Conservation (phyloP, 352 stramenopile species). For the Pythium rhizo-oryzae region DNA sequence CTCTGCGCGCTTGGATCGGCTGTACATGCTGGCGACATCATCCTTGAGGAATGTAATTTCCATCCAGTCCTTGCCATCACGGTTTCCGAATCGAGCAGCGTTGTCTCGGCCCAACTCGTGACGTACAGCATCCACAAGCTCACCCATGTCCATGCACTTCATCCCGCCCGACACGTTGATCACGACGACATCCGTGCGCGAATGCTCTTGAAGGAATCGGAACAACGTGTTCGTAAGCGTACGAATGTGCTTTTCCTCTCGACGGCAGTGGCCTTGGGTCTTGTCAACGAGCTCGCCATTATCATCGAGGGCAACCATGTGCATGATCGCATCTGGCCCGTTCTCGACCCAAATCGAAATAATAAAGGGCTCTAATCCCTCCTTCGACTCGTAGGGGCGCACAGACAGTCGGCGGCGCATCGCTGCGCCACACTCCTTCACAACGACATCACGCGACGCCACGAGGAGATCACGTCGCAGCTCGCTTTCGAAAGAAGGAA, state of each 20-base stretch:
- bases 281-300: constrained; percentile 90
- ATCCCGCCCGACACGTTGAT: constrained; percentile 90
- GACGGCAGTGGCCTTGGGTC: constrained; percentile 81
- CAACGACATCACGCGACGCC: constrained; percentile 66
- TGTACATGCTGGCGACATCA: constrained; percentile 89
- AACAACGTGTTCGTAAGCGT: constrained; percentile 77
- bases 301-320: constrained; percentile 84
- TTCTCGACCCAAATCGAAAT: constrained; percentile 89
- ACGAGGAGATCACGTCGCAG: constrained; percentile 79
- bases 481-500: constrained; percentile 87
- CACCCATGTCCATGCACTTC: constrained; percentile 91
- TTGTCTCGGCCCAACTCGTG: constrained; percentile 74
- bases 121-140: constrained; percentile 82
- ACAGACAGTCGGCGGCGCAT: constrained; percentile 75
- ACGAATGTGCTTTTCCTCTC: constrained; percentile 71
- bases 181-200: constrained; percentile 80
- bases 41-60: constrained; percentile 90
- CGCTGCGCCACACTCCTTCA: constrained; percentile 73
- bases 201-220: constrained; percentile 85
- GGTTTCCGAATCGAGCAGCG: constrained; percentile 69
- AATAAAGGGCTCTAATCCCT: constrained; percentile 79
- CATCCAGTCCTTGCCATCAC: constrained; percentile 82
- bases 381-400: constrained; percentile 76
- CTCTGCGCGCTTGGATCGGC: constrained; percentile 81
- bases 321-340: constrained; percentile 74